Evolutionary conservation across 2,329 filamentous ascomycete species (phyloP), one percentile per base, ranked within the genome.

Genomic region (Diaporthe ampelina): DNA sequence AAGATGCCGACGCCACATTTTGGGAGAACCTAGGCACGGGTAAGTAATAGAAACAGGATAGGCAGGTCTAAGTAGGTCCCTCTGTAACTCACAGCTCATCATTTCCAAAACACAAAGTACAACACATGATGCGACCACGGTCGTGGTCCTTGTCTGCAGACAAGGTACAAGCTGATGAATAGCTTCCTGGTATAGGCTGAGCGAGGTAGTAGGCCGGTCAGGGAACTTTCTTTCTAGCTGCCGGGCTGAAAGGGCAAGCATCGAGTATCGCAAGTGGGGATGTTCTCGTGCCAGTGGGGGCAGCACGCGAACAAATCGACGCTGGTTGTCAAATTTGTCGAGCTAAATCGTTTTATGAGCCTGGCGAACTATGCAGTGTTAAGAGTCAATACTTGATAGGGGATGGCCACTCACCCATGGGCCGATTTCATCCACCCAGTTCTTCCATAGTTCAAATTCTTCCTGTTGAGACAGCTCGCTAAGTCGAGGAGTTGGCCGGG

Each of bases 251-350:
- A 91, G 83, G 0, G 88, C 88, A 0, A 91, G 82, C 1, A 91
- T 83, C 3, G 87, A 86, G 75, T 88, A 89, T 1, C 87, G 81
- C 1, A 90, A 80, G 71, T 86, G 83, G 0, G 85, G 82, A 17
- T 86, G 86, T 21, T 81, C 81, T 40, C 84, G 85, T 2, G 88
- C 88, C 26, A 90, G 78, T 6, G 86, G 81, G 0, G 89, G 87
- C 1, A 91, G 81, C 52, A 88, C 84, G 1, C 88, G 84, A 4
- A 87, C 87, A 77, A 91, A 91, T 5, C 85, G 85, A 24, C 87
- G 84, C 35, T 86, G 82, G 37, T 84, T 85, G 77, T 91, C 89
- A 75, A 90, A 90, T 83, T 90, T 91, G 78, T 91, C 89, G 19
- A 91, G 84, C 87, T 88, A 90, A 29, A 86, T 4, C 10, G 32